Percentiles rank a stretch among this genome's conserved stretches.
These are phyloP conservation scores for Apostasia shenzhenica DNA, from an alignment of 106 monocot genomes.

Conservation along the genomic window DNA sequence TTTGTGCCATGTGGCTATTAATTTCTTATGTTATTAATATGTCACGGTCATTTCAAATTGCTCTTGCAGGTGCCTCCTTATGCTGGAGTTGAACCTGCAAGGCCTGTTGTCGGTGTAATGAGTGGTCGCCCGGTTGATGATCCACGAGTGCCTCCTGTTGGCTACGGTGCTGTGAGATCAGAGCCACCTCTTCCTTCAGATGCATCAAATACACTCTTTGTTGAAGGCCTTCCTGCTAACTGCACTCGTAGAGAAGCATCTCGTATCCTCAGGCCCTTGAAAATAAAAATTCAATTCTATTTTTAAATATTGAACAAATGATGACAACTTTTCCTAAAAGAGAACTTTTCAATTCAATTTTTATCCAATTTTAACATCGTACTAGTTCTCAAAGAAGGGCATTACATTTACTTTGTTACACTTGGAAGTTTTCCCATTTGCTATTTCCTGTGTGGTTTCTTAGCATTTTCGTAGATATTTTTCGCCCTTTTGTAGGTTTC, in stretches of 20 bases:
- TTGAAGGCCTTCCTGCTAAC: slow-evolving; percentile 66
- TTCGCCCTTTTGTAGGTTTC: slow-evolving; percentile 69
- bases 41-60: background rate
- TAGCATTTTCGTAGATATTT: slow-evolving; percentile 50
- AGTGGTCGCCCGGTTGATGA: slow-evolving; percentile 40
- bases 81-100: slow-evolving; percentile 16
- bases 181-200: slow-evolving; percentile 66
- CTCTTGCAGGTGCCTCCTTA: slow-evolving; percentile 24
- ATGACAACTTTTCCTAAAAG: too few species aligned
- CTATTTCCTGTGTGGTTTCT: slow-evolving; percentile 19
- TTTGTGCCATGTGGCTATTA: background rate
- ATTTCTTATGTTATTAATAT: background rate
- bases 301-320: too few species aligned
- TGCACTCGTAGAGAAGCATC: slow-evolving; percentile 71
- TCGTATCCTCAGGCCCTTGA: slow-evolving; percentile 57
- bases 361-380: too few species aligned
- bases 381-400: too few species aligned
- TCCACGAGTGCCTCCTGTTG: slow-evolving; percentile 22
- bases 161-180: slow-evolving; percentile 26
- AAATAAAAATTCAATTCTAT: too few species aligned
- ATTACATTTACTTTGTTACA: background rate
- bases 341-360: too few species aligned
- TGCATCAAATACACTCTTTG: slow-evolving; percentile 65
- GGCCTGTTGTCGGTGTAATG: slow-evolving; percentile 34
- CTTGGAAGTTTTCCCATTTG: background rate